Conservation (phyloP, 106 monocot species). For the Acorus gramineus region DNA sequence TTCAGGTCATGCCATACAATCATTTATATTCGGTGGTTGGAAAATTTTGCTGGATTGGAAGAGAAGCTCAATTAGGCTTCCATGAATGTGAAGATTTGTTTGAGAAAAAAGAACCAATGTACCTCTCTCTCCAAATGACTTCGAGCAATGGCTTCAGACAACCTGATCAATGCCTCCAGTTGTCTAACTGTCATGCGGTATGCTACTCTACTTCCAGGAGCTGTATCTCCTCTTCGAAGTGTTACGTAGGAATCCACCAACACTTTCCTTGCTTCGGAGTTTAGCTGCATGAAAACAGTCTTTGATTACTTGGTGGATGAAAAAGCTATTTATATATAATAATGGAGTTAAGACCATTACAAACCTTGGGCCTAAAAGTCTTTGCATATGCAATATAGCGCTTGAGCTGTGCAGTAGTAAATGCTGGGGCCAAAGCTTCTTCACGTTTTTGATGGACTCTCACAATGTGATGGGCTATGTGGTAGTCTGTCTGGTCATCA, state of each 20-base stretch:
- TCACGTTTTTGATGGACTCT: constrained; percentile 92
- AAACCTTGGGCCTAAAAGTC: constrained; percentile 84
- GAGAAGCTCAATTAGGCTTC: too few relatives aligned
- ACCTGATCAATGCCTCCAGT: constrained; percentile 84
- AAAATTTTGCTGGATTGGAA: too few relatives aligned
- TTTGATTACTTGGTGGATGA: not conserved
- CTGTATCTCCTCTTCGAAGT: constrained; percentile 76
- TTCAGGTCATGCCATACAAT: too few relatives aligned
- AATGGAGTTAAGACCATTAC: not conserved
- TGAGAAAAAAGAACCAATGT: not conserved
- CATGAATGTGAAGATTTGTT: too few relatives aligned
- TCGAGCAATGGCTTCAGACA: constrained; percentile 95
- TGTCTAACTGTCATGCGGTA: constrained; percentile 98
- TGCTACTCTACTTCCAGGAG: constrained; percentile 97
- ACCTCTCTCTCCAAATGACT: constrained; percentile 75
- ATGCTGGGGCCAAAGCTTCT: constrained; percentile 83
- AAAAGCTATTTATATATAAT: not conserved
- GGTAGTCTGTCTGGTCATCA: constrained; percentile 89
- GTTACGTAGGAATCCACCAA: constrained; percentile 91
- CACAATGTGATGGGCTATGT: constrained; percentile 98
- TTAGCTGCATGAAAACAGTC: constrained; percentile 48
- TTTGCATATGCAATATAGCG: constrained; percentile 91
- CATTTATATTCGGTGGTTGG: too few relatives aligned
- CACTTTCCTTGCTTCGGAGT: constrained; percentile 68
- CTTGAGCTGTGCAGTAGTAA: constrained; percentile 77